phyloP scores from a whole-genome alignment of 75 land plant genomes.

The Selaginella tamariscina region DNA sequence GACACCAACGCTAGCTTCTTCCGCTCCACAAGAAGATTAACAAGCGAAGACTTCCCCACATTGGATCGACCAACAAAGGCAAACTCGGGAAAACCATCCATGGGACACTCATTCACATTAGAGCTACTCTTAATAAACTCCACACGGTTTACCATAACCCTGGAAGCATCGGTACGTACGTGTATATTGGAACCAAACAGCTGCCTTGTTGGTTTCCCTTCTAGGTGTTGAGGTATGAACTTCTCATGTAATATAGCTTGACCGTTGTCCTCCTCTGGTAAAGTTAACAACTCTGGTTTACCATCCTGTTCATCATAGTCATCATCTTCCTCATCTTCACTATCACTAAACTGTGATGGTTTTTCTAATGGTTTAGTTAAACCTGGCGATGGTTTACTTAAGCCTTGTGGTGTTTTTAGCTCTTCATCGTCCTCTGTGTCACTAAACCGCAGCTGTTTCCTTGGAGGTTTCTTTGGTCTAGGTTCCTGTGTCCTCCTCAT shows the following conservation, averaged over 20 bases:
- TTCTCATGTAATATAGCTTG: background rate
- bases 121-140: constrained; percentile 62
- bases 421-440: background rate
- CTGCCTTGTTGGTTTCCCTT: constrained; percentile 35
- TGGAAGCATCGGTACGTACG: constrained; percentile 46
- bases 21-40: constrained; percentile 44
- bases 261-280: background rate
- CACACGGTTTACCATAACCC: constrained; percentile 43
- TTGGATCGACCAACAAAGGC: constrained; percentile 74
- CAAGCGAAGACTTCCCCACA: constrained; percentile 79
- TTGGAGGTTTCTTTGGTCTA: no score
- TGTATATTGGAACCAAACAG: constrained; percentile 83
- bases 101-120: constrained; percentile 53
- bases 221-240: background rate
- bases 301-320: background rate
- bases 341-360: background rate
- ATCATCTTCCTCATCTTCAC: background rate
- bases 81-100: constrained; percentile 57
- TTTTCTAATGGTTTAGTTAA: no score
- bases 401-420: no score
- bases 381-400: no score
- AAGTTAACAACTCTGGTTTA: background rate
- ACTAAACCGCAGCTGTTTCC: background rate
- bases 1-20: constrained; percentile 71
- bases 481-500: no score